Percentiles rank a stretch among this genome's conserved stretches.
Evolutionary conservation across 2,329 filamentous ascomycete species (phyloP).

Genomic region (Colletotrichum siamense): DNA sequence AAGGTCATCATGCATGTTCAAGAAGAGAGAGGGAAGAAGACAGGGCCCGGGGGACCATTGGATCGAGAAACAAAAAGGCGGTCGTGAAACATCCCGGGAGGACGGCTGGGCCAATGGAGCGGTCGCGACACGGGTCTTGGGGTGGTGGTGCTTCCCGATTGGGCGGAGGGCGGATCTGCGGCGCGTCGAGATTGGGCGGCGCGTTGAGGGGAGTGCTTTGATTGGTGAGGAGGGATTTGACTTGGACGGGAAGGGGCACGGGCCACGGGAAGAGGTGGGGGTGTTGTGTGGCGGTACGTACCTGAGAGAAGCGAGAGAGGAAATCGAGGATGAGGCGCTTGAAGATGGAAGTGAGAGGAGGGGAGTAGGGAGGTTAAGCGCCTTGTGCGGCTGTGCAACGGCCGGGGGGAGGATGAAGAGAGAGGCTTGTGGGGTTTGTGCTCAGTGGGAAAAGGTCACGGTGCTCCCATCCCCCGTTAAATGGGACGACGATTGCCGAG

Average conservation of each 20-base stretch:
- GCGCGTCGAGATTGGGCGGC: slow-evolving; percentile 23
- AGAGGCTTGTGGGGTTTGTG: neutral
- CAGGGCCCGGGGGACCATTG: neutral
- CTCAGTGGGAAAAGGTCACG: neutral
- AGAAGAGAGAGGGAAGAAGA: neutral
- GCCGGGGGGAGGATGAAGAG: neutral
- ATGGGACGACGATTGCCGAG: neutral
- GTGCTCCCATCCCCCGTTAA: neutral
- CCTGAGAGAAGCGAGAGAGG: neutral
- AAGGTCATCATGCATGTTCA: neutral
- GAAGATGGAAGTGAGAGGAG: neutral
- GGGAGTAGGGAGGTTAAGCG: neutral
- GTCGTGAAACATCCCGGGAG: slow-evolving; percentile 21
- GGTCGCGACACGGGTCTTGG: neutral
- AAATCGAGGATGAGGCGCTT: slow-evolving; percentile 2
- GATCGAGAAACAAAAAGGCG: slow-evolving; percentile 18
- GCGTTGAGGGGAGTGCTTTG: neutral
- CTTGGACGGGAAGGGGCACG: neutral
- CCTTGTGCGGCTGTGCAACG: slow-evolving; percentile 20
- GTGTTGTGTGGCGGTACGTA: neutral
- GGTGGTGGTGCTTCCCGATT: slow-evolving; percentile 2
- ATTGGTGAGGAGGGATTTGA: neutral
- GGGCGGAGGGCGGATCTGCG: neutral
- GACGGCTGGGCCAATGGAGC: slow-evolving; percentile 20
- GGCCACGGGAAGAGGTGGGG: neutral